These are phyloP conservation scores for Blyttiomyces sp. DNA, from an alignment of 371 early-diverging fungal genomes.

Conservation along the genomic window DNA sequence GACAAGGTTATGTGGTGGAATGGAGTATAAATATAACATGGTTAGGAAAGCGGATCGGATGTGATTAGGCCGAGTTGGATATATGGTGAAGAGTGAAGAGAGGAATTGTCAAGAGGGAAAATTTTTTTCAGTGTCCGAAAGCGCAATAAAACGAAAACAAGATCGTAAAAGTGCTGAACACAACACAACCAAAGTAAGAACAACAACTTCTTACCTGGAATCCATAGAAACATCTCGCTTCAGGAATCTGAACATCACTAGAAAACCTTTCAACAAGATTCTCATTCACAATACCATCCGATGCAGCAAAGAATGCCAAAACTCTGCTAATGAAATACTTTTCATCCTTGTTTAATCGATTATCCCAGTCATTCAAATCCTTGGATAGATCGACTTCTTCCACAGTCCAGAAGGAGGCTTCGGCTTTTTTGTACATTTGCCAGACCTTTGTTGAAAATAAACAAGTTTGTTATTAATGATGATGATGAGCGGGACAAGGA, in stretches of 20 bases:
- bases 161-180: too few species aligned
- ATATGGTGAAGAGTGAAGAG: too few species aligned
- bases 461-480: not conserved
- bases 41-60: too few species aligned
- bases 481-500: not conserved
- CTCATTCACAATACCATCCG: constrained; percentile 99
- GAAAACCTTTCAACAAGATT: constrained; percentile 97
- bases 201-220: constrained; percentile 69
- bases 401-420: constrained; percentile 98
- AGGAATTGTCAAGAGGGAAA: too few species aligned
- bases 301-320: constrained; percentile 99
- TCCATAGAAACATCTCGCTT: constrained; percentile 98
- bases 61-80: too few species aligned
- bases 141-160: too few species aligned
- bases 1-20: too few species aligned
- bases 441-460: constrained; percentile 88
- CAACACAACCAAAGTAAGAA: too few species aligned
- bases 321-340: constrained; percentile 96
- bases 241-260: constrained; percentile 97
- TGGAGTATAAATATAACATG: too few species aligned
- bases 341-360: constrained; percentile 87
- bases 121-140: not conserved
- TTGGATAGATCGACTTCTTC: constrained; percentile 98
- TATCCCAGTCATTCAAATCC: constrained; percentile 95
- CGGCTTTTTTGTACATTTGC: constrained; percentile 99